These are phyloP conservation scores for Furcasterigmium furcatum DNA, from an alignment of 2,329 filamentous ascomycete species.

Conservation along the genomic window DNA sequence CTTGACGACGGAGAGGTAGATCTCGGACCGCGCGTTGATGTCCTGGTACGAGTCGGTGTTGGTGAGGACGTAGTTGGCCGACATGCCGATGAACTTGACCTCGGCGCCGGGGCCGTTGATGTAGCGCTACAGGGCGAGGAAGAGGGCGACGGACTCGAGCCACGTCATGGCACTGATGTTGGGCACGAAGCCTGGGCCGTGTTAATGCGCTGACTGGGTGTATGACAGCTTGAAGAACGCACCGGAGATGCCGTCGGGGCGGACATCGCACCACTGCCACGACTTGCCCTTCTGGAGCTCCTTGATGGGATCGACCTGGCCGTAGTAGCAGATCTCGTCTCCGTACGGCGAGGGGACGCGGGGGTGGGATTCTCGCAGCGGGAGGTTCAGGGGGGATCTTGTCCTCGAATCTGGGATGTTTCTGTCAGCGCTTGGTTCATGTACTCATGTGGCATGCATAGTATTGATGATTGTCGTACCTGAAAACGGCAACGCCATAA, in stretches of 20 bases:
- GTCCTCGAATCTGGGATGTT: no score
- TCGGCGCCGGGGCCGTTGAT: not conserved
- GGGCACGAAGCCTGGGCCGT: not conserved
- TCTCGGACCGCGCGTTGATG: not conserved
- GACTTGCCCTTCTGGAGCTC: not conserved
- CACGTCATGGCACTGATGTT: not conserved
- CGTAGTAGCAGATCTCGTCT: slow-evolving; percentile 2
- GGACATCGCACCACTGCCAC: slow-evolving; percentile 2
- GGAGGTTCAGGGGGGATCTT: not conserved
- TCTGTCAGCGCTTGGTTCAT: no score
- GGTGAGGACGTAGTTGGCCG: not conserved
- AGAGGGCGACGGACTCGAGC: slow-evolving; percentile 1
- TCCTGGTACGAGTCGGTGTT: not conserved
- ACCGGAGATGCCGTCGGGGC: not conserved
- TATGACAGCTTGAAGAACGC: not conserved
- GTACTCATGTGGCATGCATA: no score
- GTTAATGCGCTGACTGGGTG: not conserved
- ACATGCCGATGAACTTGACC: not conserved
- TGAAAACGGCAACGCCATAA: not conserved
- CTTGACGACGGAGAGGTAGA: not conserved
- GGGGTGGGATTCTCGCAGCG: not conserved
- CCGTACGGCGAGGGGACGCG: not conserved
- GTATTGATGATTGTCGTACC: not conserved
- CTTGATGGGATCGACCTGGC: not conserved
- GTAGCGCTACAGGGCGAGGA: not conserved